Base-by-base conservation (phyloP, 345 rosid genomes). In the Cardamine occulta region DNA sequence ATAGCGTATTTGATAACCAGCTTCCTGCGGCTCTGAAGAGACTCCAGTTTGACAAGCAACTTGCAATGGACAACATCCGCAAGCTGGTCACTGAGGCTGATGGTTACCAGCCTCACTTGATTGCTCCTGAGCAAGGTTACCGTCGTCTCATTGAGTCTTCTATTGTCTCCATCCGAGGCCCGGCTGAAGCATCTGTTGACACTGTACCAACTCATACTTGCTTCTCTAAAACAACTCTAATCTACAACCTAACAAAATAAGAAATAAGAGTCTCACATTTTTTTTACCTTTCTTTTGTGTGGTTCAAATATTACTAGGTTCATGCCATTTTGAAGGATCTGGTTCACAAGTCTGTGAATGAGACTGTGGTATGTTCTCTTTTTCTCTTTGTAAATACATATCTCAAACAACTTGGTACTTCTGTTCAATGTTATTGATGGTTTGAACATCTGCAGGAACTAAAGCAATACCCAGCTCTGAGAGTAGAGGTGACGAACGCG, bases 71-170 rank as follows among this genome's bases (percentile, higher is more conserved):
- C 80, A 93, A 96, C 78, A 89, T 96, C 55, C 89, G 90, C 44
- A 96, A 93, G 86, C 87, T 96, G 75, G 94, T 96, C 61, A 91
- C 99, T 52, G 99, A 96, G 86, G 99, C 99, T 57, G 99, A 96
- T 83, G 99, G 99, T 58, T 96, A 96, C 81, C 99, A 96, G 72
- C 99, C 99, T 55, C 99, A 96, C 79, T 80, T 96, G 78, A 93
- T 96, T 76, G 99, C 99, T 84, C 99, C 99, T 28, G 99, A 96
- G 67, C 99, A 96, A 82, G 99, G 99, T 48, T 96, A 96, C 76
- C 97, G 99, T 37, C 98, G 99, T 59, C 89, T 96, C 80, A 96
- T 96, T 37, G 99, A 96, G 80, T 93, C 99, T 66, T 83, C 97
- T 59, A 63, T 96, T 23, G 72, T 93, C 37, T 83, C 96, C 48